A percentile compares a stretch with the other conserved stretches of the same genome.
These are phyloP conservation scores for Fraxinus baroniana DNA, from an alignment of 305 asterid genomes.

Conservation along the genomic window DNA sequence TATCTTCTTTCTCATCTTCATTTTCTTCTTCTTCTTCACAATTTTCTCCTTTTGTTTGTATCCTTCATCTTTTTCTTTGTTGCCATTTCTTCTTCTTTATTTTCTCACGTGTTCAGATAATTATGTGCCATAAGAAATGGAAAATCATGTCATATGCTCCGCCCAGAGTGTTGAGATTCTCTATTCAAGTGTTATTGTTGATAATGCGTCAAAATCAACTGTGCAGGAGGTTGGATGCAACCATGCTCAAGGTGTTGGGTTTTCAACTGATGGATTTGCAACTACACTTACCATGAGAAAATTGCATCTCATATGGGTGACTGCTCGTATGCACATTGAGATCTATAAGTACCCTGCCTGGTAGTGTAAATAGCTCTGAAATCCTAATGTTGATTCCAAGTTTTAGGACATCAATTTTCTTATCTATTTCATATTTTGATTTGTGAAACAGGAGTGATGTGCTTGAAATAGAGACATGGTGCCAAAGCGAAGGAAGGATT, in stretches of 20 bases:
- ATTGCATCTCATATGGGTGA: conserved; percentile 91
- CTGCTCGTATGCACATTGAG: conserved; percentile 98
- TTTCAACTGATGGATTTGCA: conserved; percentile 94
- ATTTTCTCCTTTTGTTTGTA: neutral
- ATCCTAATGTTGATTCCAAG: neutral
- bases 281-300: conserved; percentile 88
- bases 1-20: neutral
- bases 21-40: neutral
- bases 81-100: neutral
- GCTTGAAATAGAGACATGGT: conserved; percentile 96
- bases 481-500: conserved; percentile 89
- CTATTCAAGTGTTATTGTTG: neutral
- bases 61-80: neutral
- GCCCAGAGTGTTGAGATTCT: neutral
- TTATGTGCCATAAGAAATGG: neutral
- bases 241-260: conserved; percentile 93
- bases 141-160: neutral
- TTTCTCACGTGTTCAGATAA: neutral
- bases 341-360: conserved; percentile 94
- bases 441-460: conserved; percentile 73
- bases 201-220: neutral
- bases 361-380: conserved; percentile 33
- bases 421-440: conserved; percentile 11
- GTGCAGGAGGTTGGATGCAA: conserved; percentile 91
- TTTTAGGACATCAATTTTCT: conserved; percentile 2